These are phyloP conservation scores for Candida mesenterica DNA, from an alignment of 1,139 yeast genomes.

Conservation along the genomic window DNA sequence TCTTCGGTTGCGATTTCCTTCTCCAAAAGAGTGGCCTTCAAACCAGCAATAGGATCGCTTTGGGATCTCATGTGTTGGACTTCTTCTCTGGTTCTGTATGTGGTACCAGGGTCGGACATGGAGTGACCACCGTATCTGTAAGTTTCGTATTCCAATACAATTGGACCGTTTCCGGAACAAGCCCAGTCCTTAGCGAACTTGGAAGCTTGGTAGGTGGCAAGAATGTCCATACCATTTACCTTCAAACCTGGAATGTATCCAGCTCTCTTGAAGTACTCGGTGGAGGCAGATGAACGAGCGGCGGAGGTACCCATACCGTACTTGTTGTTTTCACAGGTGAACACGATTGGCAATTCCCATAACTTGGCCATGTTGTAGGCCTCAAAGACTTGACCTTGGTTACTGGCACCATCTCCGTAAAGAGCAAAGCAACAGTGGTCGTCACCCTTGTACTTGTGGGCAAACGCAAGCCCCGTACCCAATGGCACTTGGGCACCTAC, in stretches of 20 bases:
- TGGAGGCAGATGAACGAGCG: conserved; percentile 91
- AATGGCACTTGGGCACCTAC: conserved; percentile 99
- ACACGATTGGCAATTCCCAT: conserved; percentile 93
- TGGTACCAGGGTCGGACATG: conserved; percentile 99
- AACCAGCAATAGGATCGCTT: conserved; percentile 96
- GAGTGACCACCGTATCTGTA: conserved; percentile 99
- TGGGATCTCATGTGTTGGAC: conserved; percentile 98
- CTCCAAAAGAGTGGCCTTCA: conserved; percentile 82
- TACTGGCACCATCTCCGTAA: conserved; percentile 99
- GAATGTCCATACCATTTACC: conserved; percentile 97
- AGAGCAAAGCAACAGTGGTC: conserved; percentile 80
- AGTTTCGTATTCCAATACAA: conserved; percentile 94
- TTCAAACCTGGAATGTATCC: conserved; percentile 98
- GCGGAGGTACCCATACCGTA: conserved; percentile 99
- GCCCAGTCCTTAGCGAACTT: conserved; percentile 97
- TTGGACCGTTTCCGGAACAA: conserved; percentile 90
- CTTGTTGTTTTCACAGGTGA: conserved; percentile 97
- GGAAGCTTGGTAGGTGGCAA: conserved; percentile 94
- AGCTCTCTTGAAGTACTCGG: conserved; percentile 98
- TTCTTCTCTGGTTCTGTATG: conserved; percentile 99
- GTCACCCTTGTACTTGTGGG: conserved; percentile 89
- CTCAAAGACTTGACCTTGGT: conserved; percentile 99
- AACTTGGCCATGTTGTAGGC: conserved; percentile 98
- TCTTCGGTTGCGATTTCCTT: conserved; percentile 86
- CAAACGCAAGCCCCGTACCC: conserved; percentile 96